Base-by-base conservation (phyloP, 2,329 filamentous ascomycete genomes). In the Paecilomyces niveus region DNA sequence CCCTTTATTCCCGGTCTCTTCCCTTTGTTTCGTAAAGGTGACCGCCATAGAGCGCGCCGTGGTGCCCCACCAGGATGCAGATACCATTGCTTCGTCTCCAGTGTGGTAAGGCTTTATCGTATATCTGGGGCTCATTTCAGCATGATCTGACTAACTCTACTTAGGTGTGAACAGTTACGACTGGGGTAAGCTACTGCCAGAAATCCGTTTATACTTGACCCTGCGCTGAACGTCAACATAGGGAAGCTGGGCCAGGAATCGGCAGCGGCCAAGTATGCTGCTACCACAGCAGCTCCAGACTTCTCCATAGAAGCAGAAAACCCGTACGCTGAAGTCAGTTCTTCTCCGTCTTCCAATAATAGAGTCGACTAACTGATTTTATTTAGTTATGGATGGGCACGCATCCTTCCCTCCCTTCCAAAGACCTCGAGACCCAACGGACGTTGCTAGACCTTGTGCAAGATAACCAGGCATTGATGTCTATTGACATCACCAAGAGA, bases 351-450 rank as follows among this genome's bases (percentile, higher is more conserved):
- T 39, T 33, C 10, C 15, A 55, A 18, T 10, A 51, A 22, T 26
- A 24, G n/a, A 26, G 59, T 65, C 49, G 64, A 54, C 32, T 50
- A 18, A 18, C 39, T 45, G n/a, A 45, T 35, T 22, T 54, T 45
- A 35, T 52, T 31, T 68, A 97, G 92, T 81, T 99, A 69, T 99
- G 94, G 94, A 99, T 99, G 94, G 94, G 94, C 70, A 97, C 93
- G 1, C 94, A 99, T 70, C 92, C 93, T 52, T 96, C 91, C 53
- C 92, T 97, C 68, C 94, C 94, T 18, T 97, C 94, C 59, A 95
- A 89, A 74, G 92, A 97, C 70, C 74, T 96, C 64, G 79, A 83
- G 54, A 96, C 94, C 29, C 88, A 92, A 72, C 89, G 91, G 57
- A 89, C 89, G 1, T 84, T 99, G 10, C 85, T 96, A 64, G 92